Evolutionary conservation across 202 grass and related monocot species (phyloP), one percentile per base, ranked within the genome.

Genomic region (Carex sylvatica): DNA sequence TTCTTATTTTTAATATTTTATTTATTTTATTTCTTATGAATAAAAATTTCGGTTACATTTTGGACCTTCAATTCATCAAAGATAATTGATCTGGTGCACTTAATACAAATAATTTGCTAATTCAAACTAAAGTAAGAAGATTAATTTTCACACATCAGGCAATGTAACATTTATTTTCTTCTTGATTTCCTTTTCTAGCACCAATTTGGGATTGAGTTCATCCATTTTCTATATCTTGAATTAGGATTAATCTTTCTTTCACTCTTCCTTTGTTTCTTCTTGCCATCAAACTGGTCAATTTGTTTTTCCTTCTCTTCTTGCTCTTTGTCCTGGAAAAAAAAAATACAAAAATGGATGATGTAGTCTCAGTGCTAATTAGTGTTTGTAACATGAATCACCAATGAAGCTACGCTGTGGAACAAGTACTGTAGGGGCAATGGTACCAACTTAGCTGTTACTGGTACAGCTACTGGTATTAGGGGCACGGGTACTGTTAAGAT

Each of bases 141-240:
- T 40, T 40, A 40, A 40, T 40, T 40, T 40, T 40, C 5, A 40
- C 5, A 40, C 36, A 40, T 40, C 36, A 40, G 36, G 36, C 36
- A 40, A 40, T 40, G 36, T 8, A 40, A 40, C 36, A 40, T 40
- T 40, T 40, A 35, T 75, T 54, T 28, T 75, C 14, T 40, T 33
- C 11, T 30, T 51, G 1, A 35, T 35, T 55, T 46, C n/a, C 78
- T 47, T 64, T 40, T 53, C 38, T 82, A 79, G 73, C 83, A 85
- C 9, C 61, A 6, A 44, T 63, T 58, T 59, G 46, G 31, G 52
- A 85, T 58, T n/a, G 69, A 85, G 40, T 42, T 14, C 12, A 85
- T 5, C 56, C 70, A 85, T 85, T 65, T 85, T 70, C 38, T 66
- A 23, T 70, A 78, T 28, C 23, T 63, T 40, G 44, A 51, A 67